Evolutionary conservation across 2,329 filamentous ascomycete species (phyloP).

Genomic region (Hymenoscyphus linearis): DNA sequence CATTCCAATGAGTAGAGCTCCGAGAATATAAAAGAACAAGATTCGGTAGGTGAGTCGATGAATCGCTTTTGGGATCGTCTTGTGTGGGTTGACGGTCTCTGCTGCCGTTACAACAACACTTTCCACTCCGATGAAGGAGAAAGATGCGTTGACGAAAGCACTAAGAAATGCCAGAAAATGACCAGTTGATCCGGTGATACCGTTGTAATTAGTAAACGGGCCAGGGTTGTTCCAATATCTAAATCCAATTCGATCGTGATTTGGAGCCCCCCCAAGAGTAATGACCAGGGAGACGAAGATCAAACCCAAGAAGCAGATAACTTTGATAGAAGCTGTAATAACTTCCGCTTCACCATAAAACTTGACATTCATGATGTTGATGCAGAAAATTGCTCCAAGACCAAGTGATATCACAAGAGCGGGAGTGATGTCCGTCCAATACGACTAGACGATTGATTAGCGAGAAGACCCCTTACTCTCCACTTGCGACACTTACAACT

Average conservation of each 20-base stretch:
- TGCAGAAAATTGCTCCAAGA: slow-evolving; percentile 16
- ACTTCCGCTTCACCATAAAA: slow-evolving; percentile 60
- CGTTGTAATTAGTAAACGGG: slow-evolving; percentile 3
- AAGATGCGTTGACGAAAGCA: slow-evolving; percentile 43
- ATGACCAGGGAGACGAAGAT: slow-evolving; percentile 17
- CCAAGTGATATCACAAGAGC: slow-evolving; percentile 35
- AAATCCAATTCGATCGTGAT: slow-evolving; percentile 33
- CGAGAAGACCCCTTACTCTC: background rate
- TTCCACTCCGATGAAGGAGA: slow-evolving; percentile 44
- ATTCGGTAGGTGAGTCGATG: slow-evolving; percentile 77
- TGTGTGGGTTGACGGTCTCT: slow-evolving; percentile 65
- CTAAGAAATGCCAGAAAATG: slow-evolving; percentile 39
- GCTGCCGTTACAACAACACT: slow-evolving; percentile 48
- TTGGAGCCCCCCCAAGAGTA: slow-evolving; percentile 27
- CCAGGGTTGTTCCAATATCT: slow-evolving; percentile 43
- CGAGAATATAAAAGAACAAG: slow-evolving; percentile 68
- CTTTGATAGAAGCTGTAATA: slow-evolving; percentile 7
- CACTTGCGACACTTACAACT: background rate
- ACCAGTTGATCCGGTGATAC: background rate
- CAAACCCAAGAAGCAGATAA: slow-evolving; percentile 3
- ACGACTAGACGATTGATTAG: background rate
- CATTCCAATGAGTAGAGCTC: slow-evolving; percentile 66
- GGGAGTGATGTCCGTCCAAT: slow-evolving; percentile 6
- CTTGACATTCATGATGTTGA: slow-evolving; percentile 54
- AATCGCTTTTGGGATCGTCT: slow-evolving; percentile 66